Evolutionary conservation across 1,139 yeast genomes (phyloP).

Genomic region (Magnusiomyces ingens): DNA sequence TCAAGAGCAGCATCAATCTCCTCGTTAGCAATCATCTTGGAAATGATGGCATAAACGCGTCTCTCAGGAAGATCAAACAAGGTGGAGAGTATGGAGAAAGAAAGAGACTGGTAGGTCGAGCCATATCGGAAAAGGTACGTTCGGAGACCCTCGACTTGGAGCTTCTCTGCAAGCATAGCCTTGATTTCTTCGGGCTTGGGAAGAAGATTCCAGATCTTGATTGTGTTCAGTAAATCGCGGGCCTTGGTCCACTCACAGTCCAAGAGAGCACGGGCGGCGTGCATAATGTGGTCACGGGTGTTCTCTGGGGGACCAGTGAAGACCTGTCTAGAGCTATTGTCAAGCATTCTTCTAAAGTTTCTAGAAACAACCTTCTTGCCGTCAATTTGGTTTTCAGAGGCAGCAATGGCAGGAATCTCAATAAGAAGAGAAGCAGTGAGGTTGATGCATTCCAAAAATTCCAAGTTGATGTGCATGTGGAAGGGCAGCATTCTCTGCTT

Average conservation of each 20-base stretch:
- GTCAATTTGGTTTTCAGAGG: constrained; percentile 42
- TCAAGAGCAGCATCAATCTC: constrained; percentile 68
- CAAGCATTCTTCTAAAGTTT: constrained; percentile 87
- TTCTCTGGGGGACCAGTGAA: constrained; percentile 98
- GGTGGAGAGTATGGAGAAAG: constrained; percentile 57
- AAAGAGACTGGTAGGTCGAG: constrained; percentile 64
- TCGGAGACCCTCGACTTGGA: constrained; percentile 85
- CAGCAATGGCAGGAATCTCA: constrained; percentile 85
- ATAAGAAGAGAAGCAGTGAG: constrained; percentile 83
- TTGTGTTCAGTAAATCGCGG: constrained; percentile 59
- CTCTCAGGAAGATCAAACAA: constrained; percentile 58
- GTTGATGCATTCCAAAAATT: constrained; percentile 89
- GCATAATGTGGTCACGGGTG: constrained; percentile 88
- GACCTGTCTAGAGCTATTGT: constrained; percentile 88
- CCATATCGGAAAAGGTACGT: constrained; percentile 85
- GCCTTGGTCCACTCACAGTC: constrained; percentile 87
- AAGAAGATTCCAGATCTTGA: constrained; percentile 86
- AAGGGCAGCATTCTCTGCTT: constrained; percentile 87
- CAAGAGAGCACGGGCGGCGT: constrained; percentile 85
- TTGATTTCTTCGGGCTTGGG: constrained; percentile 60
- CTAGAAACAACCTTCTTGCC: constrained; percentile 62
- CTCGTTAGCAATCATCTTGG: constrained; percentile 67
- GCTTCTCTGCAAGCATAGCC: constrained; percentile 63
- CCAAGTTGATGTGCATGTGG: constrained; percentile 97
- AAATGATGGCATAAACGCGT: constrained; percentile 55